A percentile compares a stretch with the other conserved stretches of the same genome.
phyloP scores from a whole-genome alignment of 2,329 filamentous ascomycete genomes.

The Nothopassalora personata region DNA sequence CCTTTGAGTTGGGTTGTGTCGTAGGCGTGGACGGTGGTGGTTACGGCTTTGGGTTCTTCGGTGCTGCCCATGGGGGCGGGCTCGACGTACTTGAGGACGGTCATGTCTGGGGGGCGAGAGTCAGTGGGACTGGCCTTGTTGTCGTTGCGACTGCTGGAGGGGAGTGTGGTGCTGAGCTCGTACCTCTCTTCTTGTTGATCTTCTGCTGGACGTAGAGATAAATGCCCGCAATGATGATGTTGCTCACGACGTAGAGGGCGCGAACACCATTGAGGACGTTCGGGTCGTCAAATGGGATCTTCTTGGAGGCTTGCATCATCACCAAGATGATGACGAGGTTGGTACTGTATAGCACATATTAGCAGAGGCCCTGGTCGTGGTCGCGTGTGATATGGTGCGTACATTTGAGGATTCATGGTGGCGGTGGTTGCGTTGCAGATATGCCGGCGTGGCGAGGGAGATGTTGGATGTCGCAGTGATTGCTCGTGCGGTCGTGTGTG shows the following conservation, averaged over 20 bases:
- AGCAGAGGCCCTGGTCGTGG: background rate
- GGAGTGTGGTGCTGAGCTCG: conserved; percentile 22
- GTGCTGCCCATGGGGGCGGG: conserved; percentile 85
- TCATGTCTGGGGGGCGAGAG: conserved; percentile 65
- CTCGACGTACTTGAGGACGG: conserved; percentile 97
- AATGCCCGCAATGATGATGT: conserved; percentile 76
- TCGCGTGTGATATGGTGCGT: conserved; percentile 11
- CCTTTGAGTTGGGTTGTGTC: conserved; percentile 79
- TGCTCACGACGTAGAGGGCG: conserved; percentile 61
- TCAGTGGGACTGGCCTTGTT: too few species aligned
- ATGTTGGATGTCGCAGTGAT: background rate
- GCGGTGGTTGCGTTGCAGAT: conserved; percentile 8
- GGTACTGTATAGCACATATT: conserved; percentile 52
- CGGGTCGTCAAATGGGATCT: conserved; percentile 89
- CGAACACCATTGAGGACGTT: conserved; percentile 61
- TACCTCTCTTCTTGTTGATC: conserved; percentile 98
- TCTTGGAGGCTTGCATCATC: conserved; percentile 98
- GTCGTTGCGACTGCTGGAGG: too few species aligned
- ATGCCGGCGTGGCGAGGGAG: background rate
- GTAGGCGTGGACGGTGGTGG: conserved; percentile 94
- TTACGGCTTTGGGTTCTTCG: conserved; percentile 93
- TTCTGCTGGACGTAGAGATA: conserved; percentile 79
- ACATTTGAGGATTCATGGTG: conserved; percentile 34
- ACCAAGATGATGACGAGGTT: conserved; percentile 92
- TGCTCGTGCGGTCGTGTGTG: background rate